Evolutionary conservation across 2,329 filamentous ascomycete genomes (phyloP), one percentile per base, ranked within the genome.

Genomic region (Alternaria sp.): DNA sequence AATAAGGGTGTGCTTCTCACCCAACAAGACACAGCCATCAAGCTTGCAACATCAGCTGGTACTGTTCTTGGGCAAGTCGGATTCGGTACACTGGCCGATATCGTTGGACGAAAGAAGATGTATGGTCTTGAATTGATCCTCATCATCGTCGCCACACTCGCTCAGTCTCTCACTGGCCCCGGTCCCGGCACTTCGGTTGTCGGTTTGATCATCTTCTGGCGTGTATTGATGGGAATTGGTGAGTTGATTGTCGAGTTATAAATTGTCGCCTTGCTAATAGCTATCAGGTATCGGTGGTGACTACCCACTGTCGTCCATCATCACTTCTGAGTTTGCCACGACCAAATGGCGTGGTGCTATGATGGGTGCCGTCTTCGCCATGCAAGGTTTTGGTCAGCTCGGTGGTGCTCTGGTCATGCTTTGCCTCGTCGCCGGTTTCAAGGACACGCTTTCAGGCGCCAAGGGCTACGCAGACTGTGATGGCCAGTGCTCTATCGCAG

Each of bases 41-140:
- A 96, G 83, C 88, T 94, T 56, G 88, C 93, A 15, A 96, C 92
- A 15, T 94, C 91, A 23, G 91, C 90, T 65, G 93, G 93, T 67
- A 96, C 92, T 28, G 92, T 96, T 59, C 82, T 96, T 54, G 93
- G 93, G 49, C 93, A 96, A 82, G 82, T 96, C 43, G 88, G 88
- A 49, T 96, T 96, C 75, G 75, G 75, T 54, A 72, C 73, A 15
- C 73, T 78, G 5, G 92, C 93, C 75, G 89, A 96, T 82, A 82
- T 90, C 11, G 87, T 95, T 57, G 92, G 92, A 52, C 90, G 91
- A 63, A 93, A 93, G 85, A 89, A 86, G 72, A 95, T 96, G 90
- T 96, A 96, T 78, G 93, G 93, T 69, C 76, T 80, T 25, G 77
- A 80, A 68, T 57, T 81, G 54, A 80, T 80, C 45, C 65, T 81